phyloP scores from a whole-genome alignment of 257 asterid species.

The Plantago ovata region DNA sequence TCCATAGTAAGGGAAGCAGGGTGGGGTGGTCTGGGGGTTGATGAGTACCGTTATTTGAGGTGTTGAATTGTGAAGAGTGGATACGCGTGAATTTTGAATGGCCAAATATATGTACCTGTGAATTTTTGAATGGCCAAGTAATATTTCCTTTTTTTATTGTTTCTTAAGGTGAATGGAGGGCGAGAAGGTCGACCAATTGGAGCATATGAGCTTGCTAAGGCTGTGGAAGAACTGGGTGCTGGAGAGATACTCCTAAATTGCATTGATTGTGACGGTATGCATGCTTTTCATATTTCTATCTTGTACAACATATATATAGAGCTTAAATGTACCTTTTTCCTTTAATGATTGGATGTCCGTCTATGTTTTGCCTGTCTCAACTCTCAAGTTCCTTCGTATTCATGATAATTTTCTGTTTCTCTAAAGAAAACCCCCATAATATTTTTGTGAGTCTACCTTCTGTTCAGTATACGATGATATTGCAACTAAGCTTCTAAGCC shows the following conservation, averaged over 20 bases:
- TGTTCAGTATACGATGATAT: too few species aligned
- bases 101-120: too few species aligned
- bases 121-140: too few species aligned
- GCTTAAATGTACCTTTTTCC: not conserved
- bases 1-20: too few species aligned
- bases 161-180: conserved; percentile 81
- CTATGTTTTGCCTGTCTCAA: not conserved
- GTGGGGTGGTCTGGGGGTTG: too few species aligned
- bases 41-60: too few species aligned
- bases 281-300: conserved; percentile 13
- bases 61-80: too few species aligned
- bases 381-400: not conserved
- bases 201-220: conserved; percentile 96
- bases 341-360: not conserved
- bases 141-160: not conserved
- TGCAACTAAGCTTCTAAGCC: too few species aligned
- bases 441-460: too few species aligned
- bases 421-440: too few species aligned
- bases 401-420: not conserved
- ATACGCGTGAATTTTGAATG: too few species aligned
- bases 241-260: conserved; percentile 96
- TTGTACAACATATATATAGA: not conserved
- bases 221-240: conserved; percentile 96
- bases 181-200: conserved; percentile 95
- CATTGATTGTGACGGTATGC: conserved; percentile 90